Evolutionary conservation across 768 basidiomycete genomes (phyloP), one percentile per base, ranked within the genome.

Genomic region (Lentinus brumalis): DNA sequence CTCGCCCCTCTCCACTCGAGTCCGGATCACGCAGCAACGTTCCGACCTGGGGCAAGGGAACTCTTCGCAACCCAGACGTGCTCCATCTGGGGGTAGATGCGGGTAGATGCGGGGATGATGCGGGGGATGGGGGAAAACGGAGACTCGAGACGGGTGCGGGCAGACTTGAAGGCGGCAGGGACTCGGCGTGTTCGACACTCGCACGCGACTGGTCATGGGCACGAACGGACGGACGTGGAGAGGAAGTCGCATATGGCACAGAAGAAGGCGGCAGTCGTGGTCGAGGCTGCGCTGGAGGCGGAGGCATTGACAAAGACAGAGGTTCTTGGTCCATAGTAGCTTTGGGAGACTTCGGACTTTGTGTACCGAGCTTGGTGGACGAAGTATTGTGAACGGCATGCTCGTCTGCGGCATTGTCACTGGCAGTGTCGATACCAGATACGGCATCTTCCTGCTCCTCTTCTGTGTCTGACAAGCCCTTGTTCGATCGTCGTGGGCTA

Each of bases 1-100:
- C 53, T 2, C 62, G 53, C 6, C 57, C 62, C 14, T 59, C 57
- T 15, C 58, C 62, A 44, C 53, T 56, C 29, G 55, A 40, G n/a
- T 63, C 58, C 16, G 62, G 57, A 35, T 63, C 54, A 5, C 53
- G 57, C 8, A 41, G 53, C 7, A 60, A 53, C 2, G 30, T 12
- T 15, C 21, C 29, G 35, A 31, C 54, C 12, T 50, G 53, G 4
- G 62, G 62, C 5, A 40, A 29, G 6, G 61, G 61, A n/a, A 62
- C 61, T 21, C 61, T 53, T 12, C 61, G 50, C 15, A 50, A 16
- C 5, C 14, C 41, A 4, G 46, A 32, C 2, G 35, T 30, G 5
- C 50, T 46, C 14, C 47, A 57, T 15, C 45, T 51, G 9, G 56
- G 52, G 1, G 53, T 53, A 2, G 45, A 18, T 11, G 35, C 11